Evolutionary conservation across 2,329 filamentous ascomycete genomes (phyloP), one percentile per base, ranked within the genome.

Genomic region (Xylaria hypoxylon): DNA sequence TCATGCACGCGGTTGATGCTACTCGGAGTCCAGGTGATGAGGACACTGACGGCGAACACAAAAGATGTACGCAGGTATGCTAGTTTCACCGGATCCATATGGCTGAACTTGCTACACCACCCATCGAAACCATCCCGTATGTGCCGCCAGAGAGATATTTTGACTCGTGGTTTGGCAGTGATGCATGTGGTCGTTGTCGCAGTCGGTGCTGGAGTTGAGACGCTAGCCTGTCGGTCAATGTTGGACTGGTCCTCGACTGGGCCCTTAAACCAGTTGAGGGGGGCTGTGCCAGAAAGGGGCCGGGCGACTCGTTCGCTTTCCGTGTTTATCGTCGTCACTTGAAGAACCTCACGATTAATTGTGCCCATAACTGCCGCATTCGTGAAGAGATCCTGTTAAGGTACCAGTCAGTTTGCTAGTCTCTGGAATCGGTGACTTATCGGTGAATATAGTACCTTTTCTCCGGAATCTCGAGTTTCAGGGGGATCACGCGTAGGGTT

Each of bases 1-100:
- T 88, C 86, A 78, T 93, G 90, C 31, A 94, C 86, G 33, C 92
- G 85, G 78, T 95, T 95, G 75, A 92, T 84, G 65, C 89, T 92
- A 71, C 89, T 91, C 5, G 87, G 87, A 3, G 86, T 88, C 86
- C 87, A 89, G 2, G 87, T 89, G 47, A 88, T 85, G 38, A 89
- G 79, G 28, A 89, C 86, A 53, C 85, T 87, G 64, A 89, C 81
- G 52, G 86, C 85, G 71, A 89, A 89, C 11, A 89, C 83, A 72
- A 88, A 87, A 28, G 85, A 88, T 7, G 87, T 89, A 15, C 86
- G 83, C 48, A 89, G 80, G 72, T 89, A 89, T 10, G 86, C 86
- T 4, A 87, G 79, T 79, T 89, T 89, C 70, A 89, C 81, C 0
- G 86, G 85, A 75, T 89, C 87, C 70, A 84, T 78, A 72, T 80